Base-by-base conservation (phyloP, 305 asterid genomes). In the Fraxinus greggii region DNA sequence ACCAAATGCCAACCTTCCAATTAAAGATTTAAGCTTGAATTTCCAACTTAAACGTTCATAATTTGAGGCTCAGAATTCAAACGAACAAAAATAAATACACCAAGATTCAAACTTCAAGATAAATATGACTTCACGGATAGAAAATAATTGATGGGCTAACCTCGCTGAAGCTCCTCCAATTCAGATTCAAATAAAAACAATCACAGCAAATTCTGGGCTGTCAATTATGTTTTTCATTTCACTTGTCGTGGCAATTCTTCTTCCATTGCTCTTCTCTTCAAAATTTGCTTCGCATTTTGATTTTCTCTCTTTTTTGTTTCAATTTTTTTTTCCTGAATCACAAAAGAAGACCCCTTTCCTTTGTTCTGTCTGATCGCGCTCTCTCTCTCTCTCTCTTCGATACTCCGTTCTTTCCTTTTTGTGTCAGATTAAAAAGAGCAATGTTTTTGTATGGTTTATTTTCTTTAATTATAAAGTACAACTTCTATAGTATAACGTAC, bases 41-140 rank as follows among this genome's bases (percentile, higher is more conserved):
- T 82, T 82, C 80, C 89, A 87, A 91, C 92, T 92, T 93, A 92
- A 92, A 93, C 91, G 92, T 89, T 91, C 92, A 89, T 80, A 87
- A 83, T 89, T 83, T 80, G 59, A 81, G 79, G 89, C 82, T 84
- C 87, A 79, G 84, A 90, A 89, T 91, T 89, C 89, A 74, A 89
- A 87, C 78, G 54, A 56, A 56, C 35, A 61, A 56, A 28, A 36
- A 56, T 12, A 33, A 84, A 83, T 35, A 79, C 75, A 24, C 74
- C 80, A 82, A 82, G 84, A 84, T 90, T 85, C 80, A 83, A 85
- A 87, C 91, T 89, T 72, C 81, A 80, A 77, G 75, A 86, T 74
- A 83, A 76, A 84, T 77, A 84, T 31, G 75, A 82, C 75, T 79
- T 83, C 35, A 33, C 59, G 80, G 78, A 76, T 74, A 59, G 75